Base-by-base conservation (phyloP, 2,329 filamentous ascomycete species). In the Colletotrichum caudatum region DNA sequence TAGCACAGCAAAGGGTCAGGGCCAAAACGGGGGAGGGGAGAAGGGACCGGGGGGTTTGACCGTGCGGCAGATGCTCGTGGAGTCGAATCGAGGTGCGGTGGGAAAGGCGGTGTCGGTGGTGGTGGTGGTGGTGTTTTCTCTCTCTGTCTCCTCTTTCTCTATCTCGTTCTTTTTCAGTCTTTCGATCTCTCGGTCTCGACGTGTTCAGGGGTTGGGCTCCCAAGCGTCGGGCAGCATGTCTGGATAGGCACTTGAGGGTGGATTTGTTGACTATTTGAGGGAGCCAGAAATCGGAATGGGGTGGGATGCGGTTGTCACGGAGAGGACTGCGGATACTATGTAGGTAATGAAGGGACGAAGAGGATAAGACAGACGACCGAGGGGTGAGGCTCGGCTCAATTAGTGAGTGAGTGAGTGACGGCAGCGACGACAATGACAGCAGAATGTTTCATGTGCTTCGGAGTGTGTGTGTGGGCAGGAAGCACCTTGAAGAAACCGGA, bases 391-490 rank as follows among this genome's bases (percentile, higher is more conserved):
- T 56, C 59, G 6, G 50, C 26, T 26, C 14, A 54, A 3, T 8
- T 7, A 62, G 44, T 20, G 29, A 63, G 44, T n/a, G 48, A 41
- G 64, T 71, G 51, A 53, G 64, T 58, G 33, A 18, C 18, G 29
- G 35, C n/a, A 33, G 33, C 20, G 33, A 53, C 33, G 44, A 58
- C 68, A 44, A 35, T 35, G 37, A 51, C 18, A 35, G 53, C 68
- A 20, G 62, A 63, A 63, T 68, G 64, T 71, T 68, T 69, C 64
- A 69, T 69, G 58, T 71, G 69, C 69, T 71, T 63, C 58, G 26
- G n/a, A n/a, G 48, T 46, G 37, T 46, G n/a, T 18, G 48, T 46
- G 37, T 46, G 46, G 35, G 51, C 9, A 20, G 46, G 46, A 26
- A 53, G 35, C 46, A 51, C 33, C 64, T 61, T 70, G 64, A 62